Evolutionary conservation across 495 filamentous ascomycete species (phyloP), one percentile per base, ranked within the genome.

Genomic region (Lasiosphaeria ovina): DNA sequence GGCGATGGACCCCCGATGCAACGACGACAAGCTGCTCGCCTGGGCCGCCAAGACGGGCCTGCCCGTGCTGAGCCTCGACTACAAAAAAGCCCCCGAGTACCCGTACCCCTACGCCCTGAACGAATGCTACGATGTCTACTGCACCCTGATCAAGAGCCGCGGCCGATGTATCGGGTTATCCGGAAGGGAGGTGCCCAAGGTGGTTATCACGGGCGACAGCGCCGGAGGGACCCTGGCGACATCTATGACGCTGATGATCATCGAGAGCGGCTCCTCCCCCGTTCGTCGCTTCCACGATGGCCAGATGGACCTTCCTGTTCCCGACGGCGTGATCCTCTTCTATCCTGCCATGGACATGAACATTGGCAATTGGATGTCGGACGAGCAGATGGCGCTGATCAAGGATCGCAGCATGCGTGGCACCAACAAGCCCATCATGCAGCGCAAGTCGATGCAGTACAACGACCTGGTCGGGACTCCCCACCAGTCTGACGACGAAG

Each of bases 331-430:
- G 10, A 79, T 98, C 2, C 78, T 97, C 44, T 86, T 95, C 34
- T 98, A 98, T 68, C 94, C 94, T 2, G 85, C 85, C 0, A 77
- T 98, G 58, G 95, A 97, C 66, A 88, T 98, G 86, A 96, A 92
- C 69, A 97, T 98, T 54, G 89, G 90, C n/a, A 97, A 91, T 66
- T 98, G 94, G 94, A 97, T 98, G 92, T 91, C 88, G 0, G 95
- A 98, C 65, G 94, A 98, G 70, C 93, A 98, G 69, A 94, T 97
- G 91, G 81, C 90, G 0, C 76, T 98, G 44, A 97, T 98, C 56
- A 88, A 93, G 62, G 92, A 97, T 59, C 87, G 90, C 45, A 81
- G 85, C 55, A 85, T 83, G 58, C 84, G 93, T 3, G 86, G 85
- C 60, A 90, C 86, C 2, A 97, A 97, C 67, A 82, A 81, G 58